Conservation (phyloP, 2,329 filamentous ascomycete genomes). For the Sporothrix schenckii region DNA sequence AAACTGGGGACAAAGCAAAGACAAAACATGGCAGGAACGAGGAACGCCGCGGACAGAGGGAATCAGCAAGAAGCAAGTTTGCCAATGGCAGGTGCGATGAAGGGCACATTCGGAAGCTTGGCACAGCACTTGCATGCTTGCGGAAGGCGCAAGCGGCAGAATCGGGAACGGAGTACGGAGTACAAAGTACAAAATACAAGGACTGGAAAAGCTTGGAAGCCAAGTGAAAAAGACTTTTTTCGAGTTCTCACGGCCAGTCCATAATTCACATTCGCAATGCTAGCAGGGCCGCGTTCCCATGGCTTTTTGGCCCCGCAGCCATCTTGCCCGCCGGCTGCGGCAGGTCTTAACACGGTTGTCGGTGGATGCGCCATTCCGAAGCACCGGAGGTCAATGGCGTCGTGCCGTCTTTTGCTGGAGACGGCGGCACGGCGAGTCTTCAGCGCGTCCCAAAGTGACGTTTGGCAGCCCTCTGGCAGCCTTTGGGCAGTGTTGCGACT, state of each 20-base stretch:
- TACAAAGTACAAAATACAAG: neutral
- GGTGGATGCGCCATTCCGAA: conserved; percentile 24
- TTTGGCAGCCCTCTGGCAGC: neutral
- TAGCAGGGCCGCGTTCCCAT: neutral
- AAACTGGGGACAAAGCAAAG: neutral
- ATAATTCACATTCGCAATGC: neutral
- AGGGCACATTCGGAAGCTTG: conserved; percentile 1
- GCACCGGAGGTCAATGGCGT: conserved; percentile 12
- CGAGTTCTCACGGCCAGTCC: neutral
- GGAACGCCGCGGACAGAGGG: neutral
- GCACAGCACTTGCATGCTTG: neutral
- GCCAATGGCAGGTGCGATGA: conserved; percentile 3
- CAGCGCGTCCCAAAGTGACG: neutral
- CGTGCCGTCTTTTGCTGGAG: conserved; percentile 16
- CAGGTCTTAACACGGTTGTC: conserved; percentile 25
- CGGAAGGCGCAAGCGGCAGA: conserved; percentile 11
- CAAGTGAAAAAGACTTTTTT: conserved; percentile 2
- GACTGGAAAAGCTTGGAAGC: neutral
- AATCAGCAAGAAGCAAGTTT: neutral
- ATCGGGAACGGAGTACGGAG: neutral
- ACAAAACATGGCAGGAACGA: conserved; percentile 2
- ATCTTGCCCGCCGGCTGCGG: conserved; percentile 10
- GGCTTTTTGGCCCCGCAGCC: neutral
- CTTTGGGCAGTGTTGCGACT: neutral
- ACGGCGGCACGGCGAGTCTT: conserved; percentile 9